Evolutionary conservation across 106 monocot species (phyloP), one percentile per base, ranked within the genome.

Genomic region (Platanthera guangdongensis): DNA sequence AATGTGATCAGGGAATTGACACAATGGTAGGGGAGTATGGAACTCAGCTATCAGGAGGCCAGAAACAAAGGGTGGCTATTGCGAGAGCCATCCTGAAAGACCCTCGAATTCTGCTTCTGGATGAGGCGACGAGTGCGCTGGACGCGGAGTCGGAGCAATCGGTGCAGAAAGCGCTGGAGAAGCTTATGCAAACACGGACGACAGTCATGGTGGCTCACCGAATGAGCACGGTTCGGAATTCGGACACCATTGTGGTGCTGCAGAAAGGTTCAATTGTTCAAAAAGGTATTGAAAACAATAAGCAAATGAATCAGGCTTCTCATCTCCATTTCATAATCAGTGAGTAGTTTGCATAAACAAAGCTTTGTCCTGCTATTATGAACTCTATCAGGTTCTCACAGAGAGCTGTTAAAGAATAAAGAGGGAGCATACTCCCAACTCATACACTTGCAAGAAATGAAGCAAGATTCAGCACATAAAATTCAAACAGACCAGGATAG

Each of bases 201-300:
- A 81, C 81, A 15, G 78, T 85, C 53, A 72, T 85, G 16, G 78
- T 85, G 60, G 85, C 85, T 73, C 85, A 85, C 67, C 81, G 85
- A 8, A 25, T 85, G 74, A 81, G 68, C 54, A 85, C 84, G 45
- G 49, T 85, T 2, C 77, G 69, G 50, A 74, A 81, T 48, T 53
- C 81, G 5, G 73, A 85, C 25, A 81, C 73, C 6, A 85, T 85
- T 48, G 74, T 71, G 10, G 81, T 85, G 5, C 48, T 85, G 25
- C 70, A 77, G 19, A 76, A 48, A 81, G 81, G 81, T 53, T 55
- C 76, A 59, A 80, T 84, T 53, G 80, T 84, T 45, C 76, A 84
- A 68, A 77, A 74, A 74, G 84, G 84, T 78, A 79, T 9, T n/a
- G 2, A n/a, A 68, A 1, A 9, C 6, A 62, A 62, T 14, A 53